Conservation (phyloP, 2,329 filamentous ascomycete species). For the Fusarium ambrosium region DNA sequence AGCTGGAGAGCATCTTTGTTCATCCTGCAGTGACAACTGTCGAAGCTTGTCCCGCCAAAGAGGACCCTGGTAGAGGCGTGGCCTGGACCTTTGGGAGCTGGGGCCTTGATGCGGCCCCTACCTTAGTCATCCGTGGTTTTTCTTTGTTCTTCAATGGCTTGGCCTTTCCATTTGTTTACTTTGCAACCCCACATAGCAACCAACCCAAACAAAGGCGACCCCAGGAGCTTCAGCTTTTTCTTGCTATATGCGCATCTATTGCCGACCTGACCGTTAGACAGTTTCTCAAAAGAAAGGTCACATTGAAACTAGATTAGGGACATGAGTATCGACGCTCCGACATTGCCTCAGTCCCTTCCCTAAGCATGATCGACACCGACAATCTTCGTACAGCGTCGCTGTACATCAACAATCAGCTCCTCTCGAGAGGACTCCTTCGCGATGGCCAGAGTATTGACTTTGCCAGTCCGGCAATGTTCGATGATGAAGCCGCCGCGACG, state of each 20-base stretch:
- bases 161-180: slow-evolving; percentile 53
- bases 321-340: slow-evolving; percentile 37
- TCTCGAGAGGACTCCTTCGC: slow-evolving; percentile 74
- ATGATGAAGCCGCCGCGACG: slow-evolving; percentile 68
- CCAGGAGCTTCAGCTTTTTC: slow-evolving; percentile 27
- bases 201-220: slow-evolving; percentile 47
- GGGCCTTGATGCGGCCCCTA: slow-evolving; percentile 9
- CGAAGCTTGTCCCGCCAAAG: slow-evolving; percentile 39
- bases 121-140: slow-evolving; percentile 41
- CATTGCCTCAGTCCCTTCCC: slow-evolving; percentile 19
- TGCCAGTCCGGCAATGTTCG: slow-evolving; percentile 74
- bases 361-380: slow-evolving; percentile 68
- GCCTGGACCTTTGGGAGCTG: background rate
- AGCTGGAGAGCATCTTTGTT: slow-evolving; percentile 13
- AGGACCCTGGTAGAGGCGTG: slow-evolving; percentile 8
- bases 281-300: slow-evolving; percentile 18
- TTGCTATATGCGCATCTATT: slow-evolving; percentile 31
- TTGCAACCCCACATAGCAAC: slow-evolving; percentile 54
- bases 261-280: slow-evolving; percentile 5
- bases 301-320: slow-evolving; percentile 32
- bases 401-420: slow-evolving; percentile 80
- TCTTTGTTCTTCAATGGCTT: background rate
- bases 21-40: slow-evolving; percentile 45
- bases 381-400: slow-evolving; percentile 76
- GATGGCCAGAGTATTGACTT: slow-evolving; percentile 87